Percentiles rank a stretch among this genome's conserved stretches.
phyloP scores from a whole-genome alignment of 2,329 filamentous ascomycete genomes.

The Penicillium corylophilum region DNA sequence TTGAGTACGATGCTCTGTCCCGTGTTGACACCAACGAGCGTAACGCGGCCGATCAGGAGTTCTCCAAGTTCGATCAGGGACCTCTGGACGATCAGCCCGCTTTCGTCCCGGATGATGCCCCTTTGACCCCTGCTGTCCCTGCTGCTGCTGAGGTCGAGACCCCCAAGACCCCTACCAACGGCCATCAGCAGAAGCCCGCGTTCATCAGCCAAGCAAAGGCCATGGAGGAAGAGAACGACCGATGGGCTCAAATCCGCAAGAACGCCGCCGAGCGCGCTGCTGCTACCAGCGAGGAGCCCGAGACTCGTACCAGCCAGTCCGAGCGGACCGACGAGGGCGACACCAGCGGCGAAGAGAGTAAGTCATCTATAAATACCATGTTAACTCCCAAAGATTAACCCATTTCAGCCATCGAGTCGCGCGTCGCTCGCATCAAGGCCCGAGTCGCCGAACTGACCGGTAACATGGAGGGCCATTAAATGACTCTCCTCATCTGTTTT shows the following conservation, averaged over 20 bases:
- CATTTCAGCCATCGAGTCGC: conserved; percentile 79
- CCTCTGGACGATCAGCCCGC: conserved; percentile 84
- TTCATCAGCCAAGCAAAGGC: conserved; percentile 2
- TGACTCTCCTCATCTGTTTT: conserved; percentile 7
- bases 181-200: conserved; percentile 12
- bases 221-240: conserved; percentile 55
- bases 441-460: conserved; percentile 91
- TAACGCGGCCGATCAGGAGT: conserved; percentile 49
- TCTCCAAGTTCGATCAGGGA: conserved; percentile 79
- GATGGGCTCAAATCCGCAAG: conserved; percentile 94
- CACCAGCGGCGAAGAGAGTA: conserved; percentile 93
- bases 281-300: conserved; percentile 63
- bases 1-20: conserved; percentile 58
- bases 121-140: conserved; percentile 16
- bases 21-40: conserved; percentile 56
- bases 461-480: conserved; percentile 63
- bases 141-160: conserved; percentile 9
- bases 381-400: background rate
- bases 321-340: conserved; percentile 74
- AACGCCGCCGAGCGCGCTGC: conserved; percentile 82
- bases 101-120: conserved; percentile 63
- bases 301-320: conserved; percentile 57
- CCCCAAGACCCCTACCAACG: conserved; percentile 20
- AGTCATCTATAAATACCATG: conserved; percentile 44
- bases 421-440: conserved; percentile 96